Conservation (phyloP, 164 flowering plant species). For the Platanus orientalis region DNA sequence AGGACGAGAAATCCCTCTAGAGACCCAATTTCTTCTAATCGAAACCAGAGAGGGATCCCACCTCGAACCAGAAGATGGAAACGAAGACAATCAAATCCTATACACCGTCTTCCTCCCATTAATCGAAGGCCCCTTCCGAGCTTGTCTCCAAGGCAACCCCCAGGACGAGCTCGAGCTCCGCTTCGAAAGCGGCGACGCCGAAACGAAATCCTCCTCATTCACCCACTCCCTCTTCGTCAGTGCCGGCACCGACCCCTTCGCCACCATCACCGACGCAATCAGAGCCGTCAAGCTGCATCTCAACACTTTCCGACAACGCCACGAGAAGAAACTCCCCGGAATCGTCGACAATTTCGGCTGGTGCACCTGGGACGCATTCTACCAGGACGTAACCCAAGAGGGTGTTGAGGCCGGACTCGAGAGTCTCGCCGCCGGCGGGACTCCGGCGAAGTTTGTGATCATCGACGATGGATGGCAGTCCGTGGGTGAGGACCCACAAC, state of each 20-base stretch:
- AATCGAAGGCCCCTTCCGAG: conserved; percentile 66
- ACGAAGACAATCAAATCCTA: conserved; percentile 28
- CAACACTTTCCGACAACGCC: conserved; percentile 62
- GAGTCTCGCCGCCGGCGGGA: conserved; percentile 58
- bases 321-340: conserved; percentile 80
- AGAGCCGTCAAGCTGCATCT: conserved; percentile 58
- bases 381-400: conserved; percentile 85
- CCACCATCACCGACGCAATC: conserved; percentile 56
- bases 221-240: conserved; percentile 53
- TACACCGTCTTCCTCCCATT: conserved; percentile 75
- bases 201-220: conserved; percentile 55
- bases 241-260: conserved; percentile 74
- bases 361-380: conserved; percentile 99
- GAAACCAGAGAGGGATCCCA: conserved; percentile 50
- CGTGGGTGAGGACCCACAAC: conserved; percentile 42
- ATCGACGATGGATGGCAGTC: conserved; percentile 99
- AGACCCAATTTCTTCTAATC: conserved; percentile 60
- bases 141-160: conserved; percentile 70
- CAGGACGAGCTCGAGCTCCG: conserved; percentile 74
- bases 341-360: conserved; percentile 88
- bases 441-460: conserved; percentile 85
- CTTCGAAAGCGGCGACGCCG: conserved; percentile 80
- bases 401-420: conserved; percentile 77
- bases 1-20: conserved; percentile 56
- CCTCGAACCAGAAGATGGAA: conserved; percentile 31